A percentile compares a stretch with the other conserved stretches of the same genome.
Conservation (phyloP, 345 rosid genomes). For the Clarkia xantiana region DNA sequence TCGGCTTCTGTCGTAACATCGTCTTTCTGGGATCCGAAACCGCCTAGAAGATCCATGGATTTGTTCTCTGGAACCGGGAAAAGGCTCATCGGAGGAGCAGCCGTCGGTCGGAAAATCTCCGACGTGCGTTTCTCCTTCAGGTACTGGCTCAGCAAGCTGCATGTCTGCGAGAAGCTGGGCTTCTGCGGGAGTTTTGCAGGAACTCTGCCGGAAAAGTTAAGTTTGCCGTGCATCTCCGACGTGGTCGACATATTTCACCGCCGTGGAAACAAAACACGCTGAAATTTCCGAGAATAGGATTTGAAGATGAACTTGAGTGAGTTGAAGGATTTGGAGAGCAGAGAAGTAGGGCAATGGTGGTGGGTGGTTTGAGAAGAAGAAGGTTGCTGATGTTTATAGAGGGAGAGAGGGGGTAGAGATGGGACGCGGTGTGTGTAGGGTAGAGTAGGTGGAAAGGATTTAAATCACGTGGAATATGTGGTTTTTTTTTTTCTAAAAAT, state of each 20-base stretch:
- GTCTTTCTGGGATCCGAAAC: constrained; percentile 23
- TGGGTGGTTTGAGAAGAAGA: not conserved
- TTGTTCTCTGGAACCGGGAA: constrained; percentile 30
- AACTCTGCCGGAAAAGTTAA: constrained; percentile 8
- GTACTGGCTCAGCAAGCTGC: constrained; percentile 60
- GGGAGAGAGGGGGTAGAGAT: not conserved
- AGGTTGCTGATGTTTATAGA: not conserved
- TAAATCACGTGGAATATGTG: constrained; percentile 5
- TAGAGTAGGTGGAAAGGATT: not conserved
- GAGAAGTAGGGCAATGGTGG: not conserved
- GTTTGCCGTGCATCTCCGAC: constrained; percentile 20
- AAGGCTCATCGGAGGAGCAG: constrained; percentile 42
- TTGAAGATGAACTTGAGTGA: no score
- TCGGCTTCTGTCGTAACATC: not conserved
- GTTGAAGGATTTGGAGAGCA: not conserved
- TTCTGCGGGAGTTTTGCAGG: constrained; percentile 21
- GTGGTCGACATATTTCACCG: constrained; percentile 34
- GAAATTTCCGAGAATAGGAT: no score
- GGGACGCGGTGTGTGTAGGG: not conserved
- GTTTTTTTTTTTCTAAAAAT: not conserved
- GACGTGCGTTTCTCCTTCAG: constrained; percentile 44
- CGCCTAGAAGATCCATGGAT: constrained; percentile 52
- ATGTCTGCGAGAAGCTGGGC: constrained; percentile 48
- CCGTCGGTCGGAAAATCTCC: constrained; percentile 12
- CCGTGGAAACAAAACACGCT: not conserved